Percentiles rank a stretch among this genome's conserved stretches.
Conservation (phyloP, 495 filamentous ascomycete genomes). For the Talaromyces proteolyticus region DNA sequence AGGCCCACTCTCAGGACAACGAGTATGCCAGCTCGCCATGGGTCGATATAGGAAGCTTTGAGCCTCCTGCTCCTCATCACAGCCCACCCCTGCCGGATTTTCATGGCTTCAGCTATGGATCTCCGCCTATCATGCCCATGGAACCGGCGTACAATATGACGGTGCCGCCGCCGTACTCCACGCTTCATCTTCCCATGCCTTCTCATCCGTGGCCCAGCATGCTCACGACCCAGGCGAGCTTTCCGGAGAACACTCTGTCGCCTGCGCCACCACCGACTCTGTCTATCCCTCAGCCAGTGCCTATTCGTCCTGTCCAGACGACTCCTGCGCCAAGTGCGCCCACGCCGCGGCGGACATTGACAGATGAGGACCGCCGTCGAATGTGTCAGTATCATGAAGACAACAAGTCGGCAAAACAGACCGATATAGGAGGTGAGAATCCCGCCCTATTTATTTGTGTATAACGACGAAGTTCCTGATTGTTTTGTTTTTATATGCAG, state of each 20-base stretch:
- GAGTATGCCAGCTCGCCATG: slow-evolving; percentile 48
- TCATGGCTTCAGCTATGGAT: slow-evolving; percentile 34
- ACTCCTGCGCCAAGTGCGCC: slow-evolving; percentile 40
- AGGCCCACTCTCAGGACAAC: slow-evolving; percentile 33
- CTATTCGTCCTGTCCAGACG: slow-evolving; percentile 13
- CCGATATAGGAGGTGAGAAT: slow-evolving; percentile 84
- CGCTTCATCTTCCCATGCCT: slow-evolving; percentile 59
- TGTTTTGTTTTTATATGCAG: slow-evolving; percentile 32
- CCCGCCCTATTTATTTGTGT: not conserved
- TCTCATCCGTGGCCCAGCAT: slow-evolving; percentile 67
- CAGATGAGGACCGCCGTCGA: slow-evolving; percentile 80
- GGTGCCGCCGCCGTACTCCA: slow-evolving; percentile 40
- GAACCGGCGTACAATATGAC: slow-evolving; percentile 37
- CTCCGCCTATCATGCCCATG: slow-evolving; percentile 27
- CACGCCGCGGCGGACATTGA: slow-evolving; percentile 74
- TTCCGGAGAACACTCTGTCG: slow-evolving; percentile 28
- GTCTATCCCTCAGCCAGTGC: slow-evolving; percentile 7
- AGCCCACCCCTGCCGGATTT: slow-evolving; percentile 39
- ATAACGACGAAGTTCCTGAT: slow-evolving; percentile 3
- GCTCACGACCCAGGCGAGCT: slow-evolving; percentile 52
- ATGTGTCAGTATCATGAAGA: slow-evolving; percentile 98
- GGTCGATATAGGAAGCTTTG: slow-evolving; percentile 43
- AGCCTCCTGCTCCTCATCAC: slow-evolving; percentile 32
- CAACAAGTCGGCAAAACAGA: slow-evolving; percentile 92
- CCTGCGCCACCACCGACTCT: slow-evolving; percentile 7